Evolutionary conservation across 1,284 basidiomycete genomes (phyloP).

Genomic region (Serendipita sp.): DNA sequence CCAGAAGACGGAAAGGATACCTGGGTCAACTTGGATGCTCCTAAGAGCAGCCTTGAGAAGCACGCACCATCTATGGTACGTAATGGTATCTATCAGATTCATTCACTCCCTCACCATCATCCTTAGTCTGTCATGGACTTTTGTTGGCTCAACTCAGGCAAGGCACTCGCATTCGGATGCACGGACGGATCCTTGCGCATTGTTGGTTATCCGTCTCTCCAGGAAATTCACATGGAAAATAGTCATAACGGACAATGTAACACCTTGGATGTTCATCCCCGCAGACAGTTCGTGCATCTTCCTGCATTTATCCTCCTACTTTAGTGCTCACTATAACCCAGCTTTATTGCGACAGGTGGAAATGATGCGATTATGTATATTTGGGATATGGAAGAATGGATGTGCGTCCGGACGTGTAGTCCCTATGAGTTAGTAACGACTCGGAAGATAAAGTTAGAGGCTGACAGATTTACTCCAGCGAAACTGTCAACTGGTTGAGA

Average conservation of each 20-base stretch:
- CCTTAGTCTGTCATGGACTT: constrained; percentile 1
- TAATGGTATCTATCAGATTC: neutral
- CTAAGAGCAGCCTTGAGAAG: neutral
- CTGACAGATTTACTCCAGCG: constrained; percentile 26
- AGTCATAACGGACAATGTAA: constrained; percentile 65
- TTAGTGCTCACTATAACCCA: constrained; percentile 17
- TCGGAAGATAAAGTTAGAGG: neutral
- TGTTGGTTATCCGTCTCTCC: constrained; percentile 48
- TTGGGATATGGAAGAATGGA: constrained; percentile 64
- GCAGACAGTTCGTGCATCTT: constrained; percentile 36
- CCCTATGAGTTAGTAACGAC: constrained; percentile 57
- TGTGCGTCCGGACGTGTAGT: constrained; percentile 50
- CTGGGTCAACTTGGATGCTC: constrained; percentile 29
- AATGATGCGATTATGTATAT: constrained; percentile 66
- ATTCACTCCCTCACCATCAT: neutral
- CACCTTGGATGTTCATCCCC: constrained; percentile 57
- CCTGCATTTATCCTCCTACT: neutral
- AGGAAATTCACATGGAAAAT: constrained; percentile 39
- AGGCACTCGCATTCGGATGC: constrained; percentile 15
- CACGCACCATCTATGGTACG: neutral
- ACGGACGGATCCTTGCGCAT: constrained; percentile 49
- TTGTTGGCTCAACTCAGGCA: constrained; percentile 3
- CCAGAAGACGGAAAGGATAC: constrained; percentile 41
- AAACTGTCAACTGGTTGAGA: constrained; percentile 57
- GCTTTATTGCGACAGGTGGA: constrained; percentile 63